A percentile compares a stretch with the other conserved stretches of the same genome.
Evolutionary conservation across 2,329 filamentous ascomycete genomes (phyloP).

Genomic region (Alternaria arborescens): DNA sequence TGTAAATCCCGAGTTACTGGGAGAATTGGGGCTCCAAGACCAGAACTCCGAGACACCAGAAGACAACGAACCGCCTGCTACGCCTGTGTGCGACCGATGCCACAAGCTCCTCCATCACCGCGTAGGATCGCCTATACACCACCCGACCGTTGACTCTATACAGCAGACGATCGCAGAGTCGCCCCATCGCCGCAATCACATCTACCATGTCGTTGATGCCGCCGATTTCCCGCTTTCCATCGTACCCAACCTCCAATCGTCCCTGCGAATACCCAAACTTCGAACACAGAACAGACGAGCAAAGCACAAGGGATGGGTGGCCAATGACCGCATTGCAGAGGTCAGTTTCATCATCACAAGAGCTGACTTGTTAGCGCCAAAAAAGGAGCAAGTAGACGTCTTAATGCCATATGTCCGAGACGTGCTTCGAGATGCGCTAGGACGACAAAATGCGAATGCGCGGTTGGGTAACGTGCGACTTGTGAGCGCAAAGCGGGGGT

Average conservation of each 20-base stretch:
- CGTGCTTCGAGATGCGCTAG: conserved; percentile 79
- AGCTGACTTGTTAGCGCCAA: conserved; percentile 83
- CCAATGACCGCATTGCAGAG: conserved; percentile 72
- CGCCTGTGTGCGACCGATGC: conserved; percentile 84
- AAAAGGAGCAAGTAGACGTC: conserved; percentile 81
- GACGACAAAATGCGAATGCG: conserved; percentile 70
- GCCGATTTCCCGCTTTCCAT: conserved; percentile 97
- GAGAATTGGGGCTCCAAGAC: conserved; percentile 42
- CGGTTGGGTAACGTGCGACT: conserved; percentile 87
- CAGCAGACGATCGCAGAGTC: conserved; percentile 87
- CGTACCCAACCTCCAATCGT: conserved; percentile 75
- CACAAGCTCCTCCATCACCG: conserved; percentile 82
- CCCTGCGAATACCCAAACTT: conserved; percentile 75
- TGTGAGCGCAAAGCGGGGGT: conserved; percentile 84
- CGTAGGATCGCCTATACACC: conserved; percentile 73
- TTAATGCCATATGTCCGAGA: conserved; percentile 86
- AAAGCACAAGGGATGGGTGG: conserved; percentile 69
- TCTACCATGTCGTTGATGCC: conserved; percentile 94
- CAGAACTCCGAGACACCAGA: conserved; percentile 21
- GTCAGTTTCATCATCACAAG: conserved; percentile 92
- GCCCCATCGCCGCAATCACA: conserved; percentile 87
- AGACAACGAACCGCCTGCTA: conserved; percentile 31
- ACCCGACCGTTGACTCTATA: conserved; percentile 83
- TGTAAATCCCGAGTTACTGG: conserved; percentile 36
- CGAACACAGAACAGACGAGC: conserved; percentile 84